Percentiles rank a stretch among this genome's conserved stretches.
Evolutionary conservation across 1,139 yeast genomes (phyloP).

Genomic region (Geotrichum histeridarum): DNA sequence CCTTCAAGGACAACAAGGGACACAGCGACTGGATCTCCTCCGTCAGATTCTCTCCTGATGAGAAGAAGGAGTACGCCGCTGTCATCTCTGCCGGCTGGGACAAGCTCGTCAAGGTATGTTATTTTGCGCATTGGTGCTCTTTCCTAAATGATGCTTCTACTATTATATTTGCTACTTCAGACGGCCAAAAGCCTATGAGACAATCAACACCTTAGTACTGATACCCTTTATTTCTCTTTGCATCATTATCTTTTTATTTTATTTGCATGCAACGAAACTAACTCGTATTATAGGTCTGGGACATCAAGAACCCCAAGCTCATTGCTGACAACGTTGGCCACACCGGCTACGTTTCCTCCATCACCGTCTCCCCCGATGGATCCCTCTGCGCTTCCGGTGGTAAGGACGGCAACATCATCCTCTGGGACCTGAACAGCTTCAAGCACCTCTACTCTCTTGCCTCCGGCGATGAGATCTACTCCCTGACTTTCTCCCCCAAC

Average conservation of each 20-base stretch:
- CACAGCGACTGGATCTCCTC: slow-evolving; percentile 99
- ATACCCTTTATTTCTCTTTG: slow-evolving; percentile 39
- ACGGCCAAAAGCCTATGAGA: slow-evolving; percentile 85
- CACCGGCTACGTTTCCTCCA: slow-evolving; percentile 97
- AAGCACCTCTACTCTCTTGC: slow-evolving; percentile 88
- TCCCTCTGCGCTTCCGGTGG: slow-evolving; percentile 99
- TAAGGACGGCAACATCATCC: slow-evolving; percentile 97
- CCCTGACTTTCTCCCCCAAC: slow-evolving; percentile 99
- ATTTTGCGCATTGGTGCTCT: slow-evolving; percentile 13
- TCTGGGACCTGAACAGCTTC: slow-evolving; percentile 94
- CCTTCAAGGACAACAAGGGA: slow-evolving; percentile 62
- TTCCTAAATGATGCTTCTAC: slow-evolving; percentile 30
- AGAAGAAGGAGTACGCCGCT: slow-evolving; percentile 50
- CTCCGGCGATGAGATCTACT: slow-evolving; percentile 96
- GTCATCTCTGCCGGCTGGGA: slow-evolving; percentile 99
- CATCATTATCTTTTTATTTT: slow-evolving; percentile 42
- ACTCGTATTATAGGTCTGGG: slow-evolving; percentile 80
- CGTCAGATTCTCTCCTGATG: slow-evolving; percentile 89
- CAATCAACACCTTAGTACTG: slow-evolving; percentile 96
- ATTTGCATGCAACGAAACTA: background rate
- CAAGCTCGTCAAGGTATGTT: slow-evolving; percentile 73
- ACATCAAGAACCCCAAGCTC: slow-evolving; percentile 76
- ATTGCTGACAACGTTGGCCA: slow-evolving; percentile 98
- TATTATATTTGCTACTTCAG: slow-evolving; percentile 98
- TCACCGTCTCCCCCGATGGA: slow-evolving; percentile 99